Percentiles rank a stretch among this genome's conserved stretches.
Conservation (phyloP, 116 monocot genomes). For the Cymodocea nodosa region DNA sequence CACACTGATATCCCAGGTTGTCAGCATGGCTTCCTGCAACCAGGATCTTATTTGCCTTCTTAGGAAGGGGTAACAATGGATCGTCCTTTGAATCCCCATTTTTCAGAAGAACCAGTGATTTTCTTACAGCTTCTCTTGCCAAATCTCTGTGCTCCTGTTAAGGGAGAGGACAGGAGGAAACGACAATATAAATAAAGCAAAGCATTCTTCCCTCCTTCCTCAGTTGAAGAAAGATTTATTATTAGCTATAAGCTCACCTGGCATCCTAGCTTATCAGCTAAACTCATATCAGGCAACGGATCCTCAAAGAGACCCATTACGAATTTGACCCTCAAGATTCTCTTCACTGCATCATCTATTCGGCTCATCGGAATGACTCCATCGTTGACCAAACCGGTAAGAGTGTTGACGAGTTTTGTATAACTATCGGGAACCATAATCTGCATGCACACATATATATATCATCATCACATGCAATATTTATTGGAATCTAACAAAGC, state of each 20-base stretch:
- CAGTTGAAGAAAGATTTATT: too few relatives aligned
- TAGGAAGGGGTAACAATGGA: conserved; percentile 24
- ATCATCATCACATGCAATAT: not conserved
- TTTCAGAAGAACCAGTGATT: conserved; percentile 32
- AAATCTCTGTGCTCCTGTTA: conserved; percentile 26
- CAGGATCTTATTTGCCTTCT: conserved; percentile 23
- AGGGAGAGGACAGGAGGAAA: not conserved
- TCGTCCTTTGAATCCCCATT: conserved; percentile 12
- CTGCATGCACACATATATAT: too few relatives aligned
- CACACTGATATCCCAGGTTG: conserved; percentile 31
- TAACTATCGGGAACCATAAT: conserved; percentile 28
- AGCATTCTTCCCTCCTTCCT: too few relatives aligned
- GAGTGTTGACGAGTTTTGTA: conserved; percentile 8
- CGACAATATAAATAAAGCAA: not conserved
- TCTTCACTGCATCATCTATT: conserved; percentile 28
- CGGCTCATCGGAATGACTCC: conserved; percentile 21
- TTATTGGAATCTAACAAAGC: too few relatives aligned
- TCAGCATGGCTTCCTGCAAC: conserved; percentile 34
- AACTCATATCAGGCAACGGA: conserved; percentile 15
- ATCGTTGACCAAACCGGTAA: conserved; percentile 16
- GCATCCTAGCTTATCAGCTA: conserved; percentile 16
- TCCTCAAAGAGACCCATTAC: conserved; percentile 29
- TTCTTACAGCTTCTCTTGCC: conserved; percentile 31
- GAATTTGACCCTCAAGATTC: conserved; percentile 29
- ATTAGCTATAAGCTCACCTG: conserved; percentile 1